Evolutionary conservation across 1,284 basidiomycete species (phyloP).

Genomic region (Ceratobasidium sp.): DNA sequence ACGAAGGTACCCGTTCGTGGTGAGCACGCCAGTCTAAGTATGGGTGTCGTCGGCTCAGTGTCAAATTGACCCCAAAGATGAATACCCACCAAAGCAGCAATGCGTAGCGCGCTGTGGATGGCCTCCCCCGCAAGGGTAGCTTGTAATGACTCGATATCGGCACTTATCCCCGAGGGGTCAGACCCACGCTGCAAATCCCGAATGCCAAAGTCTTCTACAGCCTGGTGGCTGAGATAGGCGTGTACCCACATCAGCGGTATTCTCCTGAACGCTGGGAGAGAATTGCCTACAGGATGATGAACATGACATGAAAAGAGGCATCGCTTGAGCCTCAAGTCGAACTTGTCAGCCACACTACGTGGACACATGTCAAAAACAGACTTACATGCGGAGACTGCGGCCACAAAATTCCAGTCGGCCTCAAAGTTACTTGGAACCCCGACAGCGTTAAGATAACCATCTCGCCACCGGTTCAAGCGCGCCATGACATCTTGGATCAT

Average conservation of each 20-base stretch:
- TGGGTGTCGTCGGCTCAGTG: constrained; percentile 16
- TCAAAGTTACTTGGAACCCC: constrained; percentile 88
- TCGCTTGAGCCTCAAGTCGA: constrained; percentile 76
- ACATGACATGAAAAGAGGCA: constrained; percentile 91
- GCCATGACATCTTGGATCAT: constrained; percentile 70
- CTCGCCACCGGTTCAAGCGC: constrained; percentile 80
- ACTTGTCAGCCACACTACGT: constrained; percentile 28
- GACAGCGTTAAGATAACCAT: constrained; percentile 78
- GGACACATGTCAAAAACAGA: constrained; percentile 49
- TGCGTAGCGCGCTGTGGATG: constrained; percentile 84
- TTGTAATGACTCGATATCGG: constrained; percentile 60
- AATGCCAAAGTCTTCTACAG: constrained; percentile 86
- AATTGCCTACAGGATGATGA: constrained; percentile 59
- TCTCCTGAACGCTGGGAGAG: background rate
- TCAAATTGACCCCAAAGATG: constrained; percentile 25
- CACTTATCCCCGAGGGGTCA: constrained; percentile 36
- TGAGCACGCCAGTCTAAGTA: constrained; percentile 78
- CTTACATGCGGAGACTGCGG: constrained; percentile 79
- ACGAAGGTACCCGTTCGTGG: constrained; percentile 86
- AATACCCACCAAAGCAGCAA: constrained; percentile 80
- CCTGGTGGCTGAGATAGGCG: constrained; percentile 61
- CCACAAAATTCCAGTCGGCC: constrained; percentile 90
- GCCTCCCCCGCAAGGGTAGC: constrained; percentile 83
- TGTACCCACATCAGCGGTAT: constrained; percentile 69
- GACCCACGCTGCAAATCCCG: constrained; percentile 67